A percentile compares a stretch with the other conserved stretches of the same genome.
Conservation (phyloP, 306 rosid species). For the Casuarina cunninghamiana region DNA sequence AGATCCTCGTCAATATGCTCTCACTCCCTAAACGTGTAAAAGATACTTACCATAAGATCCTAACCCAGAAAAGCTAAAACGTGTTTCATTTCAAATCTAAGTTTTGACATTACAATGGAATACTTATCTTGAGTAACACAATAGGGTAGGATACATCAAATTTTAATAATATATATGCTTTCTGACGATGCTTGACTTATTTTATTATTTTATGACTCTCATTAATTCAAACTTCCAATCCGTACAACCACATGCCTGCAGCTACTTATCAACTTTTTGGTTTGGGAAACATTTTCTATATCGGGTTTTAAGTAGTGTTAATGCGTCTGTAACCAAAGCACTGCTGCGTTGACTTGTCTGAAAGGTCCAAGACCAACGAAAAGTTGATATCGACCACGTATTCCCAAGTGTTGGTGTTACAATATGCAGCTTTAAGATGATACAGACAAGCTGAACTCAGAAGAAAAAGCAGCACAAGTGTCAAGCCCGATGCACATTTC, state of each 20-base stretch:
- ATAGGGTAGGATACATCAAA: no score
- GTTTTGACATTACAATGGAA: no score
- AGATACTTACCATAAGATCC: no score
- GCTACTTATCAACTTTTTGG: background rate
- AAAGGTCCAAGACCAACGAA: constrained; percentile 31
- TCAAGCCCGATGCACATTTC: constrained; percentile 17
- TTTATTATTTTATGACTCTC: no score
- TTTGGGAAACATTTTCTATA: background rate
- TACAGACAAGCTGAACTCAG: constrained; percentile 16
- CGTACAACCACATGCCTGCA: background rate
- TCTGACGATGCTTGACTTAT: no score
- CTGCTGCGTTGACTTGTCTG: constrained; percentile 35
- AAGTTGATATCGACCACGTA: constrained; percentile 31
- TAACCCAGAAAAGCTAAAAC: no score
- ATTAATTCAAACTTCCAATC: no score
- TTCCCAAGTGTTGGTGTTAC: constrained; percentile 11
- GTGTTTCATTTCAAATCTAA: no score
- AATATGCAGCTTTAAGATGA: constrained; percentile 30
- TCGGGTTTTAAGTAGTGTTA: background rate
- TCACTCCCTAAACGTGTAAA: no score
- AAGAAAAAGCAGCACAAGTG: background rate
- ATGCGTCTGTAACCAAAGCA: background rate
- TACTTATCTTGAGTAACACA: no score
- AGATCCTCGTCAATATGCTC: no score
- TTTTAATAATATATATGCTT: no score